Conservation (phyloP, 495 filamentous ascomycete genomes). For the Hypoxylon lienhwacheense region DNA sequence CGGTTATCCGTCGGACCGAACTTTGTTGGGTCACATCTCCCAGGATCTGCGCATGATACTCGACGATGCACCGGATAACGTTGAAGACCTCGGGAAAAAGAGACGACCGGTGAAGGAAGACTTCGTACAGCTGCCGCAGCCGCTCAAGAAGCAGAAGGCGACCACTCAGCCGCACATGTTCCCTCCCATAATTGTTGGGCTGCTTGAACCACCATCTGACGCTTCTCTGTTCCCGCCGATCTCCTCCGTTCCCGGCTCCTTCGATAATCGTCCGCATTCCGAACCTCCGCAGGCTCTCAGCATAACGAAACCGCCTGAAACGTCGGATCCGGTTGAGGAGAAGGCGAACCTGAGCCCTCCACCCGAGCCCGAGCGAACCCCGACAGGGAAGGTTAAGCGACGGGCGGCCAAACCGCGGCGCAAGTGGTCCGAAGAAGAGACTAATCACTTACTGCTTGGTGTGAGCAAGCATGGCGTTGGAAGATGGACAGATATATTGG, state of each 20-base stretch:
- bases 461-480: constrained; percentile 82
- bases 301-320: constrained; percentile 40
- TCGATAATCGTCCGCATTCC: constrained; percentile 45
- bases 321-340: constrained; percentile 35
- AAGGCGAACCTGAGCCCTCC: constrained; percentile 30
- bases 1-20: constrained; percentile 25
- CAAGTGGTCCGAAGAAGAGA: constrained; percentile 86
- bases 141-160: constrained; percentile 60
- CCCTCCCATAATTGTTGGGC: constrained; percentile 69
- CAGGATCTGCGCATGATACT: constrained; percentile 53
- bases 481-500: constrained; percentile 84
- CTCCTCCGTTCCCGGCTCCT: constrained; percentile 52
- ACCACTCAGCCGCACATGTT: constrained; percentile 49
- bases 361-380: constrained; percentile 35
- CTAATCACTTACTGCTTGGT: constrained; percentile 71
- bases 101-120: constrained; percentile 54
- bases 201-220: constrained; percentile 75
- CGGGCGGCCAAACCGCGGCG: constrained; percentile 53
- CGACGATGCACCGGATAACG: constrained; percentile 42
- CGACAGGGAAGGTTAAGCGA: constrained; percentile 44
- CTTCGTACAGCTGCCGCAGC: constrained; percentile 58
- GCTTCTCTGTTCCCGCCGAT: constrained; percentile 74
- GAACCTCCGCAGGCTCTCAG: constrained; percentile 42
- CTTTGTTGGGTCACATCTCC: constrained; percentile 38
- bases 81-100: constrained; percentile 51